These are phyloP conservation scores for Suillus luteus DNA, from an alignment of 768 basidiomycete genomes.

Conservation along the genomic window DNA sequence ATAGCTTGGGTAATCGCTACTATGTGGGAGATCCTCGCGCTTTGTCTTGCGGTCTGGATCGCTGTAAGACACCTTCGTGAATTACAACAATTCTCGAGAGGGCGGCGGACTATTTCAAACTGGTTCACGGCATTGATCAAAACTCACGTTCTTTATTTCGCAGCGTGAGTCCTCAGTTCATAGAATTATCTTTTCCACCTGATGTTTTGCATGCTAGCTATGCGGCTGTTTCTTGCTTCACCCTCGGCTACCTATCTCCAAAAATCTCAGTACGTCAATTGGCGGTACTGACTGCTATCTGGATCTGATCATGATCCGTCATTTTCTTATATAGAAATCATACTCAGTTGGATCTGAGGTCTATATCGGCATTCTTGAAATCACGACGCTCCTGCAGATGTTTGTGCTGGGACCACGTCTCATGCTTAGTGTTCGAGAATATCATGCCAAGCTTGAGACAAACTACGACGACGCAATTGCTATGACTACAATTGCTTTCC, in stretches of 20 bases:
- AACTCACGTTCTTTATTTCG: slow-evolving; percentile 3
- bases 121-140: not conserved
- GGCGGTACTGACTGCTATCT: not conserved
- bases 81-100: not conserved
- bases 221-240: slow-evolving; percentile 6
- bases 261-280: not conserved
- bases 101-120: not conserved
- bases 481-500: not conserved
- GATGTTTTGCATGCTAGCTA: not conserved
- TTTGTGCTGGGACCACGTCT: slow-evolving; percentile 6
- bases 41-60: not conserved
- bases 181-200: not conserved
- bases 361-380: not conserved
- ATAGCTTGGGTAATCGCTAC: not conserved
- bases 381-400: not conserved
- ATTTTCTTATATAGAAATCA: not conserved
- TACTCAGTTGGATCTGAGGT: not conserved
- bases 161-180: not conserved
- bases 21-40: not conserved
- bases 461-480: not conserved
- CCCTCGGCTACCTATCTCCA: slow-evolving; percentile 1
- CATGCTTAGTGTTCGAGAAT: slow-evolving; percentile 3
- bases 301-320: not conserved
- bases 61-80: not conserved
- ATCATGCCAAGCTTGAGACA: not conserved